Conservation (phyloP, 306 rosid genomes). For the Fragaria ananassa region DNA sequence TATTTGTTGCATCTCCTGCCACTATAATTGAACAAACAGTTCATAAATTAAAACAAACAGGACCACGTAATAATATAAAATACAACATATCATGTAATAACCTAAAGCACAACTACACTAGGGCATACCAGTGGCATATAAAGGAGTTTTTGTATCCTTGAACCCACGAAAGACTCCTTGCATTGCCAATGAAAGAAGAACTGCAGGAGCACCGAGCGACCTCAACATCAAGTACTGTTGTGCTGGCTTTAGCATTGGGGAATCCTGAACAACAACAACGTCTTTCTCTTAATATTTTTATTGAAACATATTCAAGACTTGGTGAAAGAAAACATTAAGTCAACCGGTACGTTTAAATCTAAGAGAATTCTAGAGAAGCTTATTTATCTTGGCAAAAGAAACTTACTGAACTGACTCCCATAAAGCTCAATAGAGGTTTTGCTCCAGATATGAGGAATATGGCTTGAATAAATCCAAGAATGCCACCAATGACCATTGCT, state of each 20-base stretch:
- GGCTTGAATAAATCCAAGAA: conserved; percentile 78
- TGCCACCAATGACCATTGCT: conserved; percentile 77
- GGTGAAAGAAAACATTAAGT: neutral
- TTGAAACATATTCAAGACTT: neutral
- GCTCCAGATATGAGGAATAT: conserved; percentile 72
- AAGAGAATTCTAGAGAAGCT: neutral
- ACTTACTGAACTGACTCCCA: conserved; percentile 82
- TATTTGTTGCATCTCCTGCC: conserved; percentile 83
- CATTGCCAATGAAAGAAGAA: conserved; percentile 92
- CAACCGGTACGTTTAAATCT: neutral
- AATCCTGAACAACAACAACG: conserved; percentile 53
- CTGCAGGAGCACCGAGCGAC: conserved; percentile 96
- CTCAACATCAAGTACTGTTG: conserved; percentile 69
- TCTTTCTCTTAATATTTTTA: conserved; percentile 4
- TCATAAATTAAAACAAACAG: neutral
- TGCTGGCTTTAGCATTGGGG: conserved; percentile 79
- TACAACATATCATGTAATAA: conserved; percentile 2
- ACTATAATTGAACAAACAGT: conserved; percentile 39
- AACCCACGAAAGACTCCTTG: conserved; percentile 96
- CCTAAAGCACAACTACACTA: conserved; percentile 6
- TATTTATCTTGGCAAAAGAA: neutral
- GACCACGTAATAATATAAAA: neutral
- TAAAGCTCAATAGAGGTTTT: conserved; percentile 76
- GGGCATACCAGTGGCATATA: conserved; percentile 78
- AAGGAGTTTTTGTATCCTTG: conserved; percentile 87